phyloP scores from a whole-genome alignment of 371 early-diverging fungal genomes.

The Gilbertella persicaria region DNA sequence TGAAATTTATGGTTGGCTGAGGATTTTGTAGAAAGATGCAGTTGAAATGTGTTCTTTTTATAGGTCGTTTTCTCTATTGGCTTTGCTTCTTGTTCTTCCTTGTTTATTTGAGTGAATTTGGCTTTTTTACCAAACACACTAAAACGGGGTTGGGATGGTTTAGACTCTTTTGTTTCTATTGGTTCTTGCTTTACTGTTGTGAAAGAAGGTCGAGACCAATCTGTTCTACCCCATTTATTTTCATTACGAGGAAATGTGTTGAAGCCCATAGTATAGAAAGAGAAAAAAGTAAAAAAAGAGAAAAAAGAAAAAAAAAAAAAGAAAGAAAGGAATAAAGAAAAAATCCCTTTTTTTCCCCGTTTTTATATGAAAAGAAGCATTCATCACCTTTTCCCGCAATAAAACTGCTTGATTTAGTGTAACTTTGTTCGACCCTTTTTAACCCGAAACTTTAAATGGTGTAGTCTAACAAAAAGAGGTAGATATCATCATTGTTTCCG shows the following conservation, averaged over 20 bases:
- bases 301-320: conserved; percentile 8
- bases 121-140: conserved; percentile 28
- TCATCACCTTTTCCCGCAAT: not conserved
- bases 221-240: conserved; percentile 12
- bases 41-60: conserved; percentile 15
- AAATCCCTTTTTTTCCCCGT: conserved; percentile 9
- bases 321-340: conserved; percentile 5
- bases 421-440: not conserved
- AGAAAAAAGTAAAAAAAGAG: not conserved
- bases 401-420: conserved; percentile 2
- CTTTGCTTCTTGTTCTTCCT: conserved; percentile 1
- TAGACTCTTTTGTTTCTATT: not conserved
- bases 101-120: conserved; percentile 12
- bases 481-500: no score
- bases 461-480: no score
- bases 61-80: not conserved
- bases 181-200: conserved; percentile 2
- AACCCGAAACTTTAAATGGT: not conserved
- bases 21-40: conserved; percentile 10
- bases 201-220: conserved; percentile 12
- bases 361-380: conserved; percentile 1
- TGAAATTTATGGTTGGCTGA: conserved; percentile 5
- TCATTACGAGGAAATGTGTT: conserved; percentile 24
- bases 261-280: conserved; percentile 15
- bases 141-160: conserved; percentile 16